Evolutionary conservation across 2,329 filamentous ascomycete genomes (phyloP).

Genomic region (Talaromyces atroroseus): DNA sequence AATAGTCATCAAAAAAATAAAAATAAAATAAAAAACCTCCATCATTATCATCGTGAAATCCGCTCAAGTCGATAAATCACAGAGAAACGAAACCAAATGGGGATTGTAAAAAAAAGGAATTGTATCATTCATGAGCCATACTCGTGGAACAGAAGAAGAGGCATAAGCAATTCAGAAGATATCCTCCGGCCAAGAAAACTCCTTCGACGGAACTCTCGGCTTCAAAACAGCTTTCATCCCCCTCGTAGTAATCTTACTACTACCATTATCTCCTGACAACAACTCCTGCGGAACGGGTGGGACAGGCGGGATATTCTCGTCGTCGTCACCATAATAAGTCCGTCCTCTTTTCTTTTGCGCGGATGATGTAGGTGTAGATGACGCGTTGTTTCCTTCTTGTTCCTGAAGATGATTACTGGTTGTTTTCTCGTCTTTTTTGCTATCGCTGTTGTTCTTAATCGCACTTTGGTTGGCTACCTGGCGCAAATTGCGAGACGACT

Average conservation of each 20-base stretch:
- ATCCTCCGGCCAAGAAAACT: constrained; percentile 42
- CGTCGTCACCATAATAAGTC: constrained; percentile 12
- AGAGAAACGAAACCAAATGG: neutral
- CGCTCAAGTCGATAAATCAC: constrained; percentile 4
- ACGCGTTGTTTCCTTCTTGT: constrained; percentile 15
- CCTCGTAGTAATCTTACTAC: constrained; percentile 16
- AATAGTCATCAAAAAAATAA: neutral
- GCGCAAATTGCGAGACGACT: constrained; percentile 14
- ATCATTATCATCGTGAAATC: constrained; percentile 20
- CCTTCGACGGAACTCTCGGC: constrained; percentile 15
- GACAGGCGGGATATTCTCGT: constrained; percentile 36
- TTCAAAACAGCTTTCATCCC: constrained; percentile 9
- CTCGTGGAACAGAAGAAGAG: neutral
- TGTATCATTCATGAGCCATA: neutral
- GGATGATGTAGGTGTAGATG: neutral
- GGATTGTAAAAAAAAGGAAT: neutral
- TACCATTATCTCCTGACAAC: neutral
- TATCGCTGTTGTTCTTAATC: neutral
- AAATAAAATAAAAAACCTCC: neutral
- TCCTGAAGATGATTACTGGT: constrained; percentile 20
- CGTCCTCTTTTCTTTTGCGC: constrained; percentile 3
- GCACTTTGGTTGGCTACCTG: neutral
- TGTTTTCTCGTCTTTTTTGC: constrained; percentile 11
- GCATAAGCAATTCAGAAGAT: constrained; percentile 30
- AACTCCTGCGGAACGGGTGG: constrained; percentile 34